Evolutionary conservation across 2,329 filamentous ascomycete species (phyloP).

Genomic region (Beauveria caledonica): DNA sequence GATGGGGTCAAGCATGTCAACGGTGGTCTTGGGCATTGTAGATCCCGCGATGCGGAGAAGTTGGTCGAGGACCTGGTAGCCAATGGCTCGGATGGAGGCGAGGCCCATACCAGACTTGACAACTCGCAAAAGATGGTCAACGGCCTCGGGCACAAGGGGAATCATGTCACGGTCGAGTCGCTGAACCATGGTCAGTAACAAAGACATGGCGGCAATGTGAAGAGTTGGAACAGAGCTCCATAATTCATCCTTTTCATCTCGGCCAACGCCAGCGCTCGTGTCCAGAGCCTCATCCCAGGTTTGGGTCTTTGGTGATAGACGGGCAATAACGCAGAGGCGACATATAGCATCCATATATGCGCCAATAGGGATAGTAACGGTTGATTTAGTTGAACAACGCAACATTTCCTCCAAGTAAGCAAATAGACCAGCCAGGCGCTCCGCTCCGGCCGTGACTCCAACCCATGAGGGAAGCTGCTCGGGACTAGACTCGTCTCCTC

Average conservation of each 20-base stretch:
- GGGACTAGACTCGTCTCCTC: conserved; percentile 32
- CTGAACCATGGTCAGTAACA: conserved; percentile 49
- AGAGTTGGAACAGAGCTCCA: conserved; percentile 66
- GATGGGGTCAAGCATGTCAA: conserved; percentile 53
- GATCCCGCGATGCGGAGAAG: conserved; percentile 57
- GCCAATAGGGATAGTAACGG: conserved; percentile 60
- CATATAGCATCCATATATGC: conserved; percentile 59
- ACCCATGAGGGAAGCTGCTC: conserved; percentile 61
- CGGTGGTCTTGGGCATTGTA: conserved; percentile 56
- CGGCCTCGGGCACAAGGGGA: conserved; percentile 52
- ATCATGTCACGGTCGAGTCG: conserved; percentile 51
- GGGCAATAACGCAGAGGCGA: conserved; percentile 60
- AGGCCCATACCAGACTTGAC: conserved; percentile 51
- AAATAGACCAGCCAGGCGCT: conserved; percentile 60
- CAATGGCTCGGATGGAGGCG: conserved; percentile 46
- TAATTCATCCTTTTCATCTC: conserved; percentile 75
- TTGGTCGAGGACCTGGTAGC: conserved; percentile 51
- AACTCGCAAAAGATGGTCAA: conserved; percentile 66
- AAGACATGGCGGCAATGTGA: conserved; percentile 59
- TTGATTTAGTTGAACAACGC: conserved; percentile 51
- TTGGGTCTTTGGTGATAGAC: conserved; percentile 38
- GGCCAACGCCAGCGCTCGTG: conserved; percentile 62
- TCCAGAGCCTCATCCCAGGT: conserved; percentile 45
- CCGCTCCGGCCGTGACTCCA: conserved; percentile 64
- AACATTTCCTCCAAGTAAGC: conserved; percentile 57